phyloP scores from a whole-genome alignment of 192 early-diverging fungal species.

The Coemansia sp. region DNA sequence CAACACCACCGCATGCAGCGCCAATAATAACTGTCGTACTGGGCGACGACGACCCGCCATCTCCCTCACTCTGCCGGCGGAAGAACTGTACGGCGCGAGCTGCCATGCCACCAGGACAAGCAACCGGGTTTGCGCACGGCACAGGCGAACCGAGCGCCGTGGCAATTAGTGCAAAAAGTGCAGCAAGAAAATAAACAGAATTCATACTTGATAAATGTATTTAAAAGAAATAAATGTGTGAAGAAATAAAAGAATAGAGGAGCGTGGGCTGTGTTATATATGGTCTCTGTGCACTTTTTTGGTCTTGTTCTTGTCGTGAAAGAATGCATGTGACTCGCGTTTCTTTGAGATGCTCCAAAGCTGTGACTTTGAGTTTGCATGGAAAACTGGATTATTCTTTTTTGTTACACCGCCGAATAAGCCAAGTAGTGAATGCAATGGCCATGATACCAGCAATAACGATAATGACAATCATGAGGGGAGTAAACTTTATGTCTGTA shows the following conservation, averaged over 20 bases:
- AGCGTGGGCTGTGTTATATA: too few relatives aligned
- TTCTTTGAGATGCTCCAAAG: too few relatives aligned
- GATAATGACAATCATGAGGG: conserved; percentile 1
- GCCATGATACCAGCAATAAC: background rate
- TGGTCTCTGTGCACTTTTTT: too few relatives aligned
- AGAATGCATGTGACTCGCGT: too few relatives aligned
- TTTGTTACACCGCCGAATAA: background rate
- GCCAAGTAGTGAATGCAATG: background rate
- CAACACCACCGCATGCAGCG: background rate
- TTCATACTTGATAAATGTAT: background rate
- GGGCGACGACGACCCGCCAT: background rate
- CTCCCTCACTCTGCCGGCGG: background rate
- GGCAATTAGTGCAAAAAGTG: background rate
- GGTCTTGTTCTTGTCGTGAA: too few relatives aligned
- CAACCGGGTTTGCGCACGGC: background rate
- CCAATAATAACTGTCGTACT: conserved; percentile 1
- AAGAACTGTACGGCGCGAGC: background rate
- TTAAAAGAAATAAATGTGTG: background rate
- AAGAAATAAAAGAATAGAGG: background rate
- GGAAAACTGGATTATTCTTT: background rate
- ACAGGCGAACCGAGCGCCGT: background rate
- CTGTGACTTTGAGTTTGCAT: background rate
- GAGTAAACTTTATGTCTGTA: background rate
- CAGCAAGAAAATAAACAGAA: background rate
- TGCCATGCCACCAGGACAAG: background rate